Base-by-base conservation (phyloP, 106 monocot species). In the Platanthera zijinensis region DNA sequence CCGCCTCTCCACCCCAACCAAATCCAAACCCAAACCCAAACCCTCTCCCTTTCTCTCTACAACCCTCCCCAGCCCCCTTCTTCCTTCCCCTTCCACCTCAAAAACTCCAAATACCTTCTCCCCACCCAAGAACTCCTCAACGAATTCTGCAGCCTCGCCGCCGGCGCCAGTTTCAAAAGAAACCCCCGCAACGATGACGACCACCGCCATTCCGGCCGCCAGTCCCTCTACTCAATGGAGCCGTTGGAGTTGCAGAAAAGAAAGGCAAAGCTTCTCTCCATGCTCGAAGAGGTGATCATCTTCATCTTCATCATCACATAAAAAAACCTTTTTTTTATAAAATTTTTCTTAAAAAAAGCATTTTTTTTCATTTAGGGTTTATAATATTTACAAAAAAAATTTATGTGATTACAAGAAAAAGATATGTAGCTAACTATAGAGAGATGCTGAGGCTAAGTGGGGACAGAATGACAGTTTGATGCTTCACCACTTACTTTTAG, bases 251-350 rank as follows among this genome's bases (percentile, higher is more conserved):
- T 91, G 11, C 86, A 86, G 72, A 91, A 80, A 78, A 84, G 86
- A 56, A 91, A 86, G 81, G 78, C 84, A 5, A 84, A 66, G 68
- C 84, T 91, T 7, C 59, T 84, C 12, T 80, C 82, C 84, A 84
- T 91, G 88, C 80, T 91, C 61, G 84, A 86, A 81, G 91, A 91
- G 91, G 91, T 91, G 14, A 68, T 48, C 3, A 21, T 59, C 39
- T 39, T 39, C 39, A 1, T 39, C 39, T 1, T 39, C 39, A 39
- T 39, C 39, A 39, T 39, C 39, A 39, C 39, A 39, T 39, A 0
- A 39, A 39, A 39, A 39, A 39, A 39, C 39, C 39, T 39, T 39
- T 39, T 39, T 39, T 39, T 39, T 39, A 39, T 39, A 39, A 39
- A 3, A 1, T 39, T 39, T 39, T 39, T 39, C 39, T 39, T 39